Percentiles rank a stretch among this genome's conserved stretches.
These are phyloP conservation scores for Sphaerulina populicola DNA, from an alignment of 2,329 filamentous ascomycete species.

Conservation along the genomic window DNA sequence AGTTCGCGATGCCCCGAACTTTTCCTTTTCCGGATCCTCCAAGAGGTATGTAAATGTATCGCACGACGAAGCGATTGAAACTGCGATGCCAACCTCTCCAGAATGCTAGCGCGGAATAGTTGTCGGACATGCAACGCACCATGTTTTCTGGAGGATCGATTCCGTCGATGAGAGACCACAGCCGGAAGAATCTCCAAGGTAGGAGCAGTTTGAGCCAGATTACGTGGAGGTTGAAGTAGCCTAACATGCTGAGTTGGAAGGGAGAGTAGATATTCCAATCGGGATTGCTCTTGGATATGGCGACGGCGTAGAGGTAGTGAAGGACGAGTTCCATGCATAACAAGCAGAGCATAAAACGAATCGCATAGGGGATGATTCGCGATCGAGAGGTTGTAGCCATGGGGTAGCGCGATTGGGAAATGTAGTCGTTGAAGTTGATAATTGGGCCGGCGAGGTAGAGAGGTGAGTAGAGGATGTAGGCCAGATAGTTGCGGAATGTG, in stretches of 20 bases:
- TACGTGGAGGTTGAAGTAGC: slow-evolving; percentile 91
- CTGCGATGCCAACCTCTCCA: slow-evolving; percentile 95
- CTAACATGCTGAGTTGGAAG: slow-evolving; percentile 78
- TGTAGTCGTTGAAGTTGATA: slow-evolving; percentile 95
- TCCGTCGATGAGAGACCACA: slow-evolving; percentile 87
- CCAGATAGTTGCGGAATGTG: slow-evolving; percentile 76
- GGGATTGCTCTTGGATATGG: slow-evolving; percentile 74
- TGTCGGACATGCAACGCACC: slow-evolving; percentile 91
- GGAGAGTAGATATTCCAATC: slow-evolving; percentile 78
- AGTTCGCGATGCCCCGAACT: slow-evolving; percentile 60
- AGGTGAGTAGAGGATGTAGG: slow-evolving; percentile 83
- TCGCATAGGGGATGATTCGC: slow-evolving; percentile 70
- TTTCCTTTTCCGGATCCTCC: slow-evolving; percentile 57
- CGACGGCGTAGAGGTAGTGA: slow-evolving; percentile 88
- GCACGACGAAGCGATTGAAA: slow-evolving; percentile 88
- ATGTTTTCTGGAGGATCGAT: slow-evolving; percentile 97
- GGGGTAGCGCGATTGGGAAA: slow-evolving; percentile 71
- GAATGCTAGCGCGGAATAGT: slow-evolving; percentile 82
- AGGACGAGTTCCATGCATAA: slow-evolving; percentile 85
- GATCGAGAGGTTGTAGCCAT: slow-evolving; percentile 56
- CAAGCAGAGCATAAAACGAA: slow-evolving; percentile 72
- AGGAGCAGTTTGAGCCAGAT: slow-evolving; percentile 97
- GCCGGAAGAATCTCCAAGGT: slow-evolving; percentile 95
- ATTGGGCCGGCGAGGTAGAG: slow-evolving; percentile 91
- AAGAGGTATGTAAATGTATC: slow-evolving; percentile 88